These are phyloP conservation scores for Skeletonema menzelii DNA, from an alignment of 108 stramenopile species.

Conservation along the genomic window DNA sequence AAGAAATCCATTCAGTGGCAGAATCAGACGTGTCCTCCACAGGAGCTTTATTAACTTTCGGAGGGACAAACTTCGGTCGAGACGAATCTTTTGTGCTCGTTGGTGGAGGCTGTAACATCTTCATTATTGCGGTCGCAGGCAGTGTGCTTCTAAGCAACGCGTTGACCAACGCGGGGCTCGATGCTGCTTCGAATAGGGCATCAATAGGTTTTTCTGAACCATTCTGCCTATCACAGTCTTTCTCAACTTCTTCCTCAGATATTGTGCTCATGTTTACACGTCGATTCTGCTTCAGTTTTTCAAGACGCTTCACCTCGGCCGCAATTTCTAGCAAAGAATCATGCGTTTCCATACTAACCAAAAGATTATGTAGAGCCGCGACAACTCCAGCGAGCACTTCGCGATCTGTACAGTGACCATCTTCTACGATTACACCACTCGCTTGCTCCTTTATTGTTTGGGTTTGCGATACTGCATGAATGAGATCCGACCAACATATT, in stretches of 20 bases:
- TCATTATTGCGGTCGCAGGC: slow-evolving; percentile 42
- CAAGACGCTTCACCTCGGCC: slow-evolving; percentile 29
- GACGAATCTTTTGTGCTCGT: background rate
- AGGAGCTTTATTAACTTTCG: background rate
- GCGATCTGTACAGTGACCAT: slow-evolving; percentile 31
- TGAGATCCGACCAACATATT: slow-evolving; percentile 55
- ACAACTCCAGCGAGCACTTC: slow-evolving; percentile 69
- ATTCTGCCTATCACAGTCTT: background rate
- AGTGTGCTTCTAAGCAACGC: slow-evolving; percentile 62
- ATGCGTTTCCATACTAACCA: slow-evolving; percentile 41
- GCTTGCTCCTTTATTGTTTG: background rate
- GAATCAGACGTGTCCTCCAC: slow-evolving; percentile 55
- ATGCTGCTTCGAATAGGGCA: slow-evolving; percentile 36
- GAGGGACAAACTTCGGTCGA: slow-evolving; percentile 32
- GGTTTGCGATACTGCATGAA: slow-evolving; percentile 23
- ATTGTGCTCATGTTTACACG: background rate
- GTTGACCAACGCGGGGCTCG: slow-evolving; percentile 40
- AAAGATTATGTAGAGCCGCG: slow-evolving; percentile 68
- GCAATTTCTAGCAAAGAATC: slow-evolving; percentile 32
- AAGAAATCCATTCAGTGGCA: slow-evolving; percentile 82
- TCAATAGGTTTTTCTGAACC: slow-evolving; percentile 11
- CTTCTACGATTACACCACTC: background rate
- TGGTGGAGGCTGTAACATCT: slow-evolving; percentile 12
- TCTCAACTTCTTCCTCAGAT: slow-evolving; percentile 4
- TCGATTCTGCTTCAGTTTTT: slow-evolving; percentile 14